Base-by-base conservation (phyloP, 805 yeast genomes). In the Sugiyamaella smithiae region DNA sequence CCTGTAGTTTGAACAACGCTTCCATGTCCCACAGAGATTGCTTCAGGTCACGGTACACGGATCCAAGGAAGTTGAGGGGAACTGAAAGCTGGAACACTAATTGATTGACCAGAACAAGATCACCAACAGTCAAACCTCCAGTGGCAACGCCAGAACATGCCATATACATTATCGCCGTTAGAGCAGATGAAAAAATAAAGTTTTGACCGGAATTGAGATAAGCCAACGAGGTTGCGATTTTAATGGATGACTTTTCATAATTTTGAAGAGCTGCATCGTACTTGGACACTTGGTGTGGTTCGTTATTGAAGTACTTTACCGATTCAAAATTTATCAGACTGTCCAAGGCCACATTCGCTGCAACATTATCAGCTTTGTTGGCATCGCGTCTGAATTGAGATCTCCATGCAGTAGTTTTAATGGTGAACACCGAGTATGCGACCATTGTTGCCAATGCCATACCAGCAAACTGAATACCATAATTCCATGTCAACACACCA, bases 111-210 rank as follows among this genome's bases (percentile, higher is more conserved):
- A 93, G 73, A 17, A 93, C 98, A 61, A 93, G 73, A 64, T 93
- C 99, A 57, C 99, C 99, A 17, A 93, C 97, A 0, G 95, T 84
- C 48, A 93, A 71, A 0, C 79, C 67, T 0, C 96, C 96, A 2
- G 77, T 67, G 11, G 88, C 81, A n/a, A 93, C 93, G 23, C 98
- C 98, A 48, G 82, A 80, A 60, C 96, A 88, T 12, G 97, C 97
- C 95, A 93, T 84, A 66, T 87, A 93, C 99, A 93, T 93, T 95
- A 93, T 93, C 1, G 83, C 86, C 1, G 99, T 93, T 54, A 93
- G 71, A 1, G 99, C 98, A 35, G 86, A 68, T 0, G 97, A 87
- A 68, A 85, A 85, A 19, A 85, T 84, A 46, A 84, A 58, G 62
- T 82, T 84, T 65, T 85, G 93, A n/a, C 91, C 91, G 0, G 88